A percentile compares a stretch with the other conserved stretches of the same genome.
Evolutionary conservation across 176 grass and related monocot species (phyloP).

Genomic region (Zizania latifolia): DNA sequence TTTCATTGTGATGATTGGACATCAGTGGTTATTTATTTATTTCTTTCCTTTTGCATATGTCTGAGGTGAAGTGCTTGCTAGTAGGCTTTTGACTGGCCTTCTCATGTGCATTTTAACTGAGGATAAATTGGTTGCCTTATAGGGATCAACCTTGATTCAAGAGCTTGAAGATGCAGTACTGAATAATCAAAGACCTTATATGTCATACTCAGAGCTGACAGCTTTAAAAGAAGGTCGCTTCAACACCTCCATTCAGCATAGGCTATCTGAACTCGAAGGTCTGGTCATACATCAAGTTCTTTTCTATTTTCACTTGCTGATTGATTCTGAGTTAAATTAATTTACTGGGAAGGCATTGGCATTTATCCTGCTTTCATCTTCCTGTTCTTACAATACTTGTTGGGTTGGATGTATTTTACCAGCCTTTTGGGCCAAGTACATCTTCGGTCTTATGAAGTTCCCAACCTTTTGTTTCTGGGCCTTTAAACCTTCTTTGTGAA

Average conservation of each 20-base stretch:
- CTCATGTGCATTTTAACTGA: conserved; percentile 13
- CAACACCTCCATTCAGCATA: conserved; percentile 74
- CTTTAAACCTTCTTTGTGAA: neutral
- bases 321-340: neutral
- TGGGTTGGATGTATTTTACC: neutral
- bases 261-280: conserved; percentile 92
- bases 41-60: neutral
- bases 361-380: neutral
- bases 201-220: conserved; percentile 64
- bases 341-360: conserved; percentile 3
- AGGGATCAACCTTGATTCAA: conserved; percentile 63
- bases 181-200: conserved; percentile 39
- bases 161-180: conserved; percentile 79
- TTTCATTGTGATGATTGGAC: neutral
- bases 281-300: conserved; percentile 35
- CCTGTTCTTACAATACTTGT: conserved; percentile 3
- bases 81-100: neutral
- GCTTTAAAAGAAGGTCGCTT: conserved; percentile 70
- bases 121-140: conserved; percentile 14
- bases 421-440: neutral
- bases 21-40: neutral
- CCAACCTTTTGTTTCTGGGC: neutral
- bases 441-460: neutral
- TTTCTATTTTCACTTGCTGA: conserved; percentile 28
- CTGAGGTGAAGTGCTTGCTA: neutral